Evolutionary conservation across 768 basidiomycete genomes (phyloP).

Genomic region (Tricholoma bakamatsutake): DNA sequence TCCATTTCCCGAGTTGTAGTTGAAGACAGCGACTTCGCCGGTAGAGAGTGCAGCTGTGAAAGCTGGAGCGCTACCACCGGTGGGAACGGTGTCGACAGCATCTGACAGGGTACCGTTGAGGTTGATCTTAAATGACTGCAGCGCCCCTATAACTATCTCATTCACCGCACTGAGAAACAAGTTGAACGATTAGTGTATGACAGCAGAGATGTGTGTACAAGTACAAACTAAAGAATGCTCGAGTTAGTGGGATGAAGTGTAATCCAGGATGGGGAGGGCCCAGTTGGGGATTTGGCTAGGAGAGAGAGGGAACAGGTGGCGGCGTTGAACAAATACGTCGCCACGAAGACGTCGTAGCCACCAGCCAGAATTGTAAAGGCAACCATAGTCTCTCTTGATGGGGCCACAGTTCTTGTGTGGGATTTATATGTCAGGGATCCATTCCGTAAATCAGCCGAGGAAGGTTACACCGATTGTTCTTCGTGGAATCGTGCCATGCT

Average conservation of each 20-base stretch:
- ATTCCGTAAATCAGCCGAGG: neutral
- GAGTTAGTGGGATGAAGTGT: conserved; percentile 47
- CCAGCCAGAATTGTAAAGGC: conserved; percentile 65
- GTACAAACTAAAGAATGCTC: conserved; percentile 60
- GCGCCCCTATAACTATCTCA: conserved; percentile 38
- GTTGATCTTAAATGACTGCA: conserved; percentile 55
- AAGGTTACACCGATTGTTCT: too few relatives aligned
- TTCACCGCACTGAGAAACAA: conserved; percentile 48
- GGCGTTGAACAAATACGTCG: conserved; percentile 57
- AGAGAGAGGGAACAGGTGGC: conserved; percentile 42
- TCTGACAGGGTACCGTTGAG: conserved; percentile 37
- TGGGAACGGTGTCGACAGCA: conserved; percentile 38
- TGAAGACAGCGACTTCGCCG: conserved; percentile 55
- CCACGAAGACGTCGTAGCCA: conserved; percentile 56
- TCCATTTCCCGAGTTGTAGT: conserved; percentile 54
- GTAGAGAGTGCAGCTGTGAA: conserved; percentile 45
- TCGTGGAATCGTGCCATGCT: too few relatives aligned
- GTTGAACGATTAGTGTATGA: neutral
- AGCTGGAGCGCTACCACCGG: conserved; percentile 48
- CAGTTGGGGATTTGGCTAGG: conserved; percentile 42
- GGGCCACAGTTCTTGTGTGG: neutral
- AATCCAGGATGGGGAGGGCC: conserved; percentile 57
- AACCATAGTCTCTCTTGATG: conserved; percentile 39
- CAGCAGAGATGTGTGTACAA: neutral
- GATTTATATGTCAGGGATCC: neutral